Conservation (phyloP, 805 yeast genomes). For the Saccharomycopsis microspora region DNA sequence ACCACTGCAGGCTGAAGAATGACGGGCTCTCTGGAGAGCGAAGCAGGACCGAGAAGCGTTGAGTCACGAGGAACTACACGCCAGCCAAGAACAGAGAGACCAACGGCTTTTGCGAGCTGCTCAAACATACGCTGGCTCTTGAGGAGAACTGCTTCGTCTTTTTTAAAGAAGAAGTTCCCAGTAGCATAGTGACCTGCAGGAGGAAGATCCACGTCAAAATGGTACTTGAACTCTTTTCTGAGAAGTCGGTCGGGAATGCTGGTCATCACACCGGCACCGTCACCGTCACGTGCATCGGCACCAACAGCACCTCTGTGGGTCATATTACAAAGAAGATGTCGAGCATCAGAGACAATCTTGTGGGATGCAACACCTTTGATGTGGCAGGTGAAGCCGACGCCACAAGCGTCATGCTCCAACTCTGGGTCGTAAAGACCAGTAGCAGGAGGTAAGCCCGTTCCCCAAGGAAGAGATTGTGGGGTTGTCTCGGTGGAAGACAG, state of each 20-base stretch:
- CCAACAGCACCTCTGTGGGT: slow-evolving; percentile 98
- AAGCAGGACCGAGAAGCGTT: slow-evolving; percentile 90
- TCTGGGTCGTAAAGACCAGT: slow-evolving; percentile 93
- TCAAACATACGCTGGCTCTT: slow-evolving; percentile 72
- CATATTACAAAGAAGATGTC: slow-evolving; percentile 86
- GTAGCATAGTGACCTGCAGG: slow-evolving; percentile 81
- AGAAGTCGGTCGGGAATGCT: slow-evolving; percentile 87
- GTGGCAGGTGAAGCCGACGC: slow-evolving; percentile 96
- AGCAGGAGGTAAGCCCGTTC: slow-evolving; percentile 39
- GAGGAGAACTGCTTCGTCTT: slow-evolving; percentile 57
- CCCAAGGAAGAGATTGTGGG: too few relatives aligned
- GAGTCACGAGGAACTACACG: slow-evolving; percentile 91
- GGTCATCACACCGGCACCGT: slow-evolving; percentile 95
- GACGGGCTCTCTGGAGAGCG: slow-evolving; percentile 83
- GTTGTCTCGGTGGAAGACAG: too few relatives aligned
- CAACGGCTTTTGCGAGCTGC: slow-evolving; percentile 63
- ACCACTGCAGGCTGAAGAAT: slow-evolving; percentile 92
- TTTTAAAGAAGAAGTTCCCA: slow-evolving; percentile 90
- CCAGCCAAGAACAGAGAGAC: slow-evolving; percentile 85
- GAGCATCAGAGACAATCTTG: slow-evolving; percentile 87
- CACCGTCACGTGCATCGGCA: slow-evolving; percentile 92
- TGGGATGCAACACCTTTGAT: slow-evolving; percentile 82
- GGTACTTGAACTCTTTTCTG: slow-evolving; percentile 69
- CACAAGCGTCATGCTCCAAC: slow-evolving; percentile 93
- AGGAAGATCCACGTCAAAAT: slow-evolving; percentile 60